These are phyloP conservation scores for Jatropha podagrica DNA, from an alignment of 441 rosid species.

Conservation along the genomic window DNA sequence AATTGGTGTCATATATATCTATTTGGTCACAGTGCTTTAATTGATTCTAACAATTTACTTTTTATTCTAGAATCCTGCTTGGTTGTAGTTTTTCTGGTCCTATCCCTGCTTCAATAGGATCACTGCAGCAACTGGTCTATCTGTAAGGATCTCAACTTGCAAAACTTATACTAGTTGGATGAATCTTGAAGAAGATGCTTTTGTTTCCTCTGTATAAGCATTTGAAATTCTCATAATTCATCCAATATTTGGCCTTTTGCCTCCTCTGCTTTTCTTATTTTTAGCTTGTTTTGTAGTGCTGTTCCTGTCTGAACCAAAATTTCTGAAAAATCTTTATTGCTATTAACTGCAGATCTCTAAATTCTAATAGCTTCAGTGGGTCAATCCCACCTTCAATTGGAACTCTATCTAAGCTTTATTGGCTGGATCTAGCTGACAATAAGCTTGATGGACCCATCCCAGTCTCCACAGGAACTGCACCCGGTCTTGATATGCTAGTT, in stretches of 20 bases:
- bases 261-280: background rate
- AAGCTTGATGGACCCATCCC: conserved; percentile 64
- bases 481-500: conserved; percentile 78
- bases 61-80: conserved; percentile 53
- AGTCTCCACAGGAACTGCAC: conserved; percentile 53
- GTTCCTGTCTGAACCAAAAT: background rate
- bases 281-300: background rate
- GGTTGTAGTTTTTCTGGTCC: conserved; percentile 74
- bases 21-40: background rate
- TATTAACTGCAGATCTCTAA: conserved; percentile 57
- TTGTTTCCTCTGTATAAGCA: background rate
- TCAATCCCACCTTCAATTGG: conserved; percentile 69
- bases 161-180: background rate
- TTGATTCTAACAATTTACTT: conserved; percentile 3
- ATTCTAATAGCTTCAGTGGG: conserved; percentile 66
- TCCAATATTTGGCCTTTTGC: background rate
- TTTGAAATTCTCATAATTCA: background rate
- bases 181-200: background rate
- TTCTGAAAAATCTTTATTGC: conserved; percentile 14
- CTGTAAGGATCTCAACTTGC: conserved; percentile 53
- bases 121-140: conserved; percentile 38
- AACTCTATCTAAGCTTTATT: conserved; percentile 51
- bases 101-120: conserved; percentile 69
- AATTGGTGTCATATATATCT: background rate
- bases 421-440: conserved; percentile 87